Base-by-base conservation (phyloP, 2,329 filamentous ascomycete genomes). In the Penicillium corylophilum region DNA sequence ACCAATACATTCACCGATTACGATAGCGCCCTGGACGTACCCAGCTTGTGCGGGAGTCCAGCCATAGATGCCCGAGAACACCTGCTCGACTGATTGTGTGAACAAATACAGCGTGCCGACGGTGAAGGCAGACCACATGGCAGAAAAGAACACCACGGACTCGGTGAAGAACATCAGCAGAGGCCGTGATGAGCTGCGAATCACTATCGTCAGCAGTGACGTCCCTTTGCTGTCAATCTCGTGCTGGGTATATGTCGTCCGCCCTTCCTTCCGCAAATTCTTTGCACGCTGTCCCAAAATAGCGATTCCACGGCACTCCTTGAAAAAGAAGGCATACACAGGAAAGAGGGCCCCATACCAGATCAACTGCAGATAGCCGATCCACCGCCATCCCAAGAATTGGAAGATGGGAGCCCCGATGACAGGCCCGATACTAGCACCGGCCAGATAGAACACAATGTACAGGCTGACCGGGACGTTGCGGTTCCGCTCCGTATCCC, bases 371-470 rank as follows among this genome's bases (percentile, higher is more conserved):
- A 72, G 60, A 42, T 74, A 67, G 16, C 70, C 73, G 36, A 77
- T 73, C 75, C 75, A 77, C 18, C 60, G 57, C 62, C 56, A 60
- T 1, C 58, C 53, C 16, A 64, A 58, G 23, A 46, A 57, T 13
- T 56, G 44, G 15, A 56, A 57, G 20, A 73, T 68, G 0, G 69
- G 62, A 28, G 71, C 71, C 1, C 76, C 76, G 18, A 77, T 67
- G 0, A 78, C 72, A 1, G 76, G 76, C 0, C 76, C 76, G 26
- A 76, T 71, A 26, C 69, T 76, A 9, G 74, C 64, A 3, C 75
- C 76, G 2, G 68, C 69, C 6, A 79, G 61, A 8, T 74, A 66
- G 0, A 66, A 66, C 22, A 73, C 69, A 1, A 76, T 74, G 44
- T 71, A 79, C 7, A 78, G 59, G 4, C 70, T 72, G 29, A 74